Evolutionary conservation across 2,329 filamentous ascomycete species (phyloP), one percentile per base, ranked within the genome.

Genomic region (Domatiomyces globalis): DNA sequence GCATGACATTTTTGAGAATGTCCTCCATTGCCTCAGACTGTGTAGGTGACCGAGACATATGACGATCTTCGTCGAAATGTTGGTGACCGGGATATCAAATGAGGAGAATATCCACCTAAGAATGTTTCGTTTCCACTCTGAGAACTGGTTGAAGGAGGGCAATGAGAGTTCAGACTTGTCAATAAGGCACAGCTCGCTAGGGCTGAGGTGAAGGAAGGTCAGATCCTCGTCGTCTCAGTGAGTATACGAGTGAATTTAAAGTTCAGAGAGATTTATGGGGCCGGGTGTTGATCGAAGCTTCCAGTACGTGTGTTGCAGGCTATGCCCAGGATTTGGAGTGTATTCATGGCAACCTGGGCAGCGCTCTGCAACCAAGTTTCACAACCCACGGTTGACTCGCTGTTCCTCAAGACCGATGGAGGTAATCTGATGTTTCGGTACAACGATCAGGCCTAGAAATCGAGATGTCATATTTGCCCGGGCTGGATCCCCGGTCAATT

Each of bases 401-500:
- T 61, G 63, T 57, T 90, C 83, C 64, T 96, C 88, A 46, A 92
- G 74, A 67, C 95, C 89, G 61, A 98, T 87, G 71, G 84, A 90
- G 53, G 76, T 80, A 59, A 98, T 86, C 65, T 94, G 80, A 59
- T 84, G 73, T 0, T 90, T 89, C 0, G 92, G 92, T 3, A 98
- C 80, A 20, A 95, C 89, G 2, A 98, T 81, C 22, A 96, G 70
- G 0, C 92, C 92, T 19, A 98, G 78, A 63, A 87, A 94, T 50
- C 92, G 80, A 59, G 85, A 88, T 22, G 80, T 84, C 81, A 94
- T 85, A 60, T 87, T 78, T 50, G 86, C 68, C 56, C 76, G 78
- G 51, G 84, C 63, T 50, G 68, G 64, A 61, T 69, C 51, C 64
- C 63, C 55, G 63, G 63, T 55, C 56, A 58, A 45, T 52, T 62